Evolutionary conservation across 176 grass and related monocot species (phyloP).

Genomic region (Puccinellia tenuiflora): DNA sequence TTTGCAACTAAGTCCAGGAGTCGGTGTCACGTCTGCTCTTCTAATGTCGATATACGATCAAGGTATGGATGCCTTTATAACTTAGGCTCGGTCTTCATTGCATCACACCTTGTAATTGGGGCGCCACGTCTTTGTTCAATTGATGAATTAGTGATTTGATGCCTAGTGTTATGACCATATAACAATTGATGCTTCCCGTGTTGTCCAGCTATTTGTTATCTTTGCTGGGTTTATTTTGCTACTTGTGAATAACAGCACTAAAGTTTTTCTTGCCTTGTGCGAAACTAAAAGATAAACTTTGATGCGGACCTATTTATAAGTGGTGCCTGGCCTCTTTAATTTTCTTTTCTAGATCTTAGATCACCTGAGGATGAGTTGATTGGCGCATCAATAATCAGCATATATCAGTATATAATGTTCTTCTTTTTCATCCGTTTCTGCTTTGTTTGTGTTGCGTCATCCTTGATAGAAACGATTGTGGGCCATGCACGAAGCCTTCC

Average conservation of each 20-base stretch:
- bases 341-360: neutral
- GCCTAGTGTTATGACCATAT: neutral
- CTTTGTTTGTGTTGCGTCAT: neutral
- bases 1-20: no score
- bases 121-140: no score
- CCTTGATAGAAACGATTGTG: neutral
- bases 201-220: conserved; percentile 2
- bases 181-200: neutral
- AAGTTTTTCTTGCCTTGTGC: neutral
- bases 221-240: conserved; percentile 25
- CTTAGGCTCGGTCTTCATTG: no score
- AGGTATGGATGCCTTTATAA: no score
- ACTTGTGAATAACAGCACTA: conserved; percentile 44
- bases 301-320: neutral
- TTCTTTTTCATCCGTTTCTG: neutral
- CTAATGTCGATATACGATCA: no score
- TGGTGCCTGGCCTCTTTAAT: neutral
- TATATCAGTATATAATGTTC: no score
- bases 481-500: no score
- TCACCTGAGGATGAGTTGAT: neutral
- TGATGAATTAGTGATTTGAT: conserved; percentile 14
- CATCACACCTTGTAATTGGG: no score
- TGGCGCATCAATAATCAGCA: neutral
- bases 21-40: no score
- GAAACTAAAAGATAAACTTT: neutral